phyloP scores from a whole-genome alignment of 352 stramenopile species.

The Aphanomyces stellatus region DNA sequence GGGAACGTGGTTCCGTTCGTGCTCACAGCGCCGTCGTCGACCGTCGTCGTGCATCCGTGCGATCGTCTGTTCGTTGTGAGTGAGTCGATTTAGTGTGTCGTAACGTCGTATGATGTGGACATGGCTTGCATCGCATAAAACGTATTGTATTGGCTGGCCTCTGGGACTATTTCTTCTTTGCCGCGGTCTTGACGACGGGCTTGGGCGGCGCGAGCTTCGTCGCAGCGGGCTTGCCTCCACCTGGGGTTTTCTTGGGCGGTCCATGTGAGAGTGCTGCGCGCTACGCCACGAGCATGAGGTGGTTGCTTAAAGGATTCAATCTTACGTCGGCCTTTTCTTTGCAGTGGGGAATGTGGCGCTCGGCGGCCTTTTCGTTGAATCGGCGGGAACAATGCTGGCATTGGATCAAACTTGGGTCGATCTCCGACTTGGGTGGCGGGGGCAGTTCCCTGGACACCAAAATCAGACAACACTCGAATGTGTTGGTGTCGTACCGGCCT shows the following conservation, averaged over 20 bases:
- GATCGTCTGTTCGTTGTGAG: conserved; percentile 50
- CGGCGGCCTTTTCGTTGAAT: conserved; percentile 89
- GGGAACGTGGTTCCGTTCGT: conserved; percentile 48
- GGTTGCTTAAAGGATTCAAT: background rate
- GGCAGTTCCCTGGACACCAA: conserved; percentile 35
- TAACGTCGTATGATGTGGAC: background rate
- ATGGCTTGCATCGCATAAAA: background rate
- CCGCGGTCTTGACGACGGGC: background rate
- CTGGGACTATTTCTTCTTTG: conserved; percentile 34
- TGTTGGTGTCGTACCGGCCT: conserved; percentile 21
- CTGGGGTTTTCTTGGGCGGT: conserved; percentile 14
- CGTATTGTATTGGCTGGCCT: background rate
- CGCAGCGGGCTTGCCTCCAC: background rate
- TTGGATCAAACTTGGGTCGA: conserved; percentile 79
- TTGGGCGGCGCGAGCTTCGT: conserved; percentile 23
- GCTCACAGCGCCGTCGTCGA: conserved; percentile 38
- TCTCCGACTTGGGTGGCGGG: conserved; percentile 45
- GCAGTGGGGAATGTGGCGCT: conserved; percentile 89
- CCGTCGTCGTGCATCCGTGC: conserved; percentile 34
- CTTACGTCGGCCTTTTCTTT: conserved; percentile 53
- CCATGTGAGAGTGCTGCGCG: background rate
- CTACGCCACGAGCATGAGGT: background rate
- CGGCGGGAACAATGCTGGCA: conserved; percentile 86
- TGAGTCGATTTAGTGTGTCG: conserved; percentile 13
- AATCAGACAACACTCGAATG: no score